Conservation (phyloP, 2,329 filamentous ascomycete species). For the Endothia cerciana region DNA sequence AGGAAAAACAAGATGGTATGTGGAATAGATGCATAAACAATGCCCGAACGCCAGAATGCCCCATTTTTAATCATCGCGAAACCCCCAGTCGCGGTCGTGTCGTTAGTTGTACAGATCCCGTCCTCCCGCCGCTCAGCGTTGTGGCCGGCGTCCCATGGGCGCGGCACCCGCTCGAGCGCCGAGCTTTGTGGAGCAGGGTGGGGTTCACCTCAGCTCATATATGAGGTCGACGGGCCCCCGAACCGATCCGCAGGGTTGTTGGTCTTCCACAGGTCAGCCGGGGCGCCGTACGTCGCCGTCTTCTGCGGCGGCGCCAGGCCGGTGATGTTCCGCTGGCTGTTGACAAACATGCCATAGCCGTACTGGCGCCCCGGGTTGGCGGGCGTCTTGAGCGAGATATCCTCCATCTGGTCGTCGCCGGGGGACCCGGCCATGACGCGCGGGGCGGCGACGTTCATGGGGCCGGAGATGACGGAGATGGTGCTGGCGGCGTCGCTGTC, state of each 20-base stretch:
- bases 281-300: constrained; percentile 6
- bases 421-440: background rate
- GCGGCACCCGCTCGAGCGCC: background rate
- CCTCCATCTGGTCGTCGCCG: constrained; percentile 10
- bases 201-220: constrained; percentile 3
- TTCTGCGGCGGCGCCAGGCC: constrained; percentile 7
- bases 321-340: constrained; percentile 16
- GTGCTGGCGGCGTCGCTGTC: constrained; percentile 9
- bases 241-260: constrained; percentile 8
- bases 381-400: constrained; percentile 15
- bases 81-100: background rate
- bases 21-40: background rate
- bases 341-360: constrained; percentile 14
- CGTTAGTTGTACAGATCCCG: background rate
- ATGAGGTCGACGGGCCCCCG: constrained; percentile 6
- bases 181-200: background rate
- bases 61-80: background rate
- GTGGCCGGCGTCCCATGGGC: too few relatives aligned
- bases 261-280: background rate
- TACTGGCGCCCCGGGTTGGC: constrained; percentile 6
- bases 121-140: background rate
- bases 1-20: background rate
- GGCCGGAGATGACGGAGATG: constrained; percentile 9
- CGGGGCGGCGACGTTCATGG: constrained; percentile 13
- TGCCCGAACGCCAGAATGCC: background rate